Evolutionary conservation across 2,329 filamentous ascomycete species (phyloP), one percentile per base, ranked within the genome.

Genomic region (Ceratocystis variospora): DNA sequence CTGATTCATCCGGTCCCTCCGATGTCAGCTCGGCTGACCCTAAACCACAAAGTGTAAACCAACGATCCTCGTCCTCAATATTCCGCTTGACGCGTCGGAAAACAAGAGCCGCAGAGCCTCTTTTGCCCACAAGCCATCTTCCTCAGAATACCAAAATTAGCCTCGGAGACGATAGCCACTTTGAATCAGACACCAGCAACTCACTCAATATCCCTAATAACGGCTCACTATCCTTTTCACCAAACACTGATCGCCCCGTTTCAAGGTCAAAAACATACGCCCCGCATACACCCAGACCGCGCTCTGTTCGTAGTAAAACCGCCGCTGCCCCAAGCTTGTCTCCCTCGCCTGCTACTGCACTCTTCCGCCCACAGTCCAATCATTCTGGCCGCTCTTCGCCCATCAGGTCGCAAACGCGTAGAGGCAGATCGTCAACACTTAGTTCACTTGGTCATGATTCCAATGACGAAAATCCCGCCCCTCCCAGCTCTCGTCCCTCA

Each of bases 91-190:
- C 87, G 44, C 87, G 90, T 64, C 82, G 90, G 69, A 88, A 85
- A 72, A 87, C 86, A 71, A 90, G 88, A 72, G 85, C 88, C 68
- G 83, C 85, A 46, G 86, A 84, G 33, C 83, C 89, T 2, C 78
- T 97, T 45, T 97, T 97, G 72, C 92, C 93, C 3, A 77, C 97
- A 37, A 85, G 88, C 46, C 87, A 93, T 67, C 80, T 97, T n/a
- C 91, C 90, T 50, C 86, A 88, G 69, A 91, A 88, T 74, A 81
- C 84, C 69, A 83, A 76, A 71, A 48, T 63, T 4, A 68, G 67
- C 45, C 63, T 62, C 19, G 66, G 66, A 10, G 66, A 68, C 22
- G 66, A 68, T 22, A 63, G 63, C 25, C 64, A 68, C 33, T 64
- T 64, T 17, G 64, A 68, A 31, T 66, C 67, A 8, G 64, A 68